Evolutionary conservation across 1,284 basidiomycete species (phyloP), one percentile per base, ranked within the genome.

Genomic region (Takashimella koratensis): DNA sequence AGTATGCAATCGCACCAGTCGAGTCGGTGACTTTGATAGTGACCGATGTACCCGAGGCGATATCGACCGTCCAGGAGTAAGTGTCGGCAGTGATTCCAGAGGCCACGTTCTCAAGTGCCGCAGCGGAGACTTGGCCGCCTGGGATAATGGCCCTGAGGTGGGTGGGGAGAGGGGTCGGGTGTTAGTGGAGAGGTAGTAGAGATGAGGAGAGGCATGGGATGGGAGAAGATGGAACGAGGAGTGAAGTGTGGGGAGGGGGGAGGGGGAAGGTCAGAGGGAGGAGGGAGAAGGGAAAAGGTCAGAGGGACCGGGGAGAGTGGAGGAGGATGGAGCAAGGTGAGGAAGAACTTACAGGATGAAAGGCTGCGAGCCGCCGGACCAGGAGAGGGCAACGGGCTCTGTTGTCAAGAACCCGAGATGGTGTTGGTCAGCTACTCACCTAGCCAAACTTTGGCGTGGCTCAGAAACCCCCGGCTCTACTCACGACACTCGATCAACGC

Each of bases 41-140:
- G 62, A 76, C 55, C 21, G 53, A 53, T 20, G 81, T 83, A 40
- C 79, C 80, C 2, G 75, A 48, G 2, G 70, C 60, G 22, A 88
- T 65, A 69, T 87, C 79, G 47, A 83, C 84, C 16, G 43, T 73
- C 87, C 87, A 90, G 12, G 86, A 86, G 64, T 78, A 66, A 24
- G 71, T 83, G 2, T 76, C 81, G 19, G 36, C 40, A 20, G 56
- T 50, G 26, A 36, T 16, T 23, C 23, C 20, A 36, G 44, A 42
- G 45, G 47, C 52, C 51, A 70, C 51, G 40, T 43, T 65, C 75
- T 81, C 63, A 67, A 88, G 84, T 24, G 86, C 75, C 45, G 80
- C 26, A 4, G 81, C 84, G n/a, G 73, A 53, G 2, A 81, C 63
- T 64, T 88, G 82, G 45, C 83, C 84, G 83, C 86, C 86, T 51